Percentiles rank a stretch among this genome's conserved stretches.
These are phyloP conservation scores for Didymella segeticola DNA, from an alignment of 2,329 filamentous ascomycete species.

Conservation along the genomic window DNA sequence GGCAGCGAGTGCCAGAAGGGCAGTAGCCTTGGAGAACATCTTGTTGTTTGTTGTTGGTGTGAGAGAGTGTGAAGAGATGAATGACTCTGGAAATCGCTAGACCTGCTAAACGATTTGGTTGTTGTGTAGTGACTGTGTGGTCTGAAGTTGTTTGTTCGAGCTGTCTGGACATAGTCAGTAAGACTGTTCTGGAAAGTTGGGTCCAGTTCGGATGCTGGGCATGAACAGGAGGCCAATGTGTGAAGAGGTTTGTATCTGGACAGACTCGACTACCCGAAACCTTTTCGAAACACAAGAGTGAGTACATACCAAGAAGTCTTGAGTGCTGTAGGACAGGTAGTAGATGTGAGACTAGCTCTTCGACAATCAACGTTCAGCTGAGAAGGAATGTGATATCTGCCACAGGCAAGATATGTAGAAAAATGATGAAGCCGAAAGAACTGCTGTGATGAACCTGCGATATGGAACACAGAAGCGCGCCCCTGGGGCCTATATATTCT, in stretches of 20 bases:
- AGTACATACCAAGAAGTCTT: slow-evolving; percentile 17
- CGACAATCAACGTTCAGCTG: slow-evolving; percentile 22
- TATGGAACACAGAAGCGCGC: slow-evolving; percentile 26
- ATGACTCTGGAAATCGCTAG: slow-evolving; percentile 44
- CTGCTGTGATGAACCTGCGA: slow-evolving; percentile 33
- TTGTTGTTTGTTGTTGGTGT: slow-evolving; percentile 43
- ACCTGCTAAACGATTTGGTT: slow-evolving; percentile 45
- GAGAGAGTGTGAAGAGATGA: slow-evolving; percentile 16
- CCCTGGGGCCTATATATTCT: slow-evolving; percentile 34
- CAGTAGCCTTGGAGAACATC: slow-evolving; percentile 59
- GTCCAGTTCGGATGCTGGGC: neutral
- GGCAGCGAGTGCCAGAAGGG: slow-evolving; percentile 63
- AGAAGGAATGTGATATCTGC: slow-evolving; percentile 46
- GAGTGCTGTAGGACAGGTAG: slow-evolving; percentile 4
- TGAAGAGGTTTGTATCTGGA: neutral
- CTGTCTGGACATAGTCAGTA: slow-evolving; percentile 8
- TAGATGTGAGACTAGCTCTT: slow-evolving; percentile 34
- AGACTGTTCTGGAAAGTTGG: neutral
- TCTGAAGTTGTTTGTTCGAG: slow-evolving; percentile 14
- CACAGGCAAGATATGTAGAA: slow-evolving; percentile 44
- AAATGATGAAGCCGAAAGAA: slow-evolving; percentile 30
- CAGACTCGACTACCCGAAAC: slow-evolving; percentile 3
- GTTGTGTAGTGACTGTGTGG: slow-evolving; percentile 23
- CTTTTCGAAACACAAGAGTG: slow-evolving; percentile 6
- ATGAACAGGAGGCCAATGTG: slow-evolving; percentile 7